Conservation (phyloP, 495 filamentous ascomycete species). For the Hypoxylon cercidicola region DNA sequence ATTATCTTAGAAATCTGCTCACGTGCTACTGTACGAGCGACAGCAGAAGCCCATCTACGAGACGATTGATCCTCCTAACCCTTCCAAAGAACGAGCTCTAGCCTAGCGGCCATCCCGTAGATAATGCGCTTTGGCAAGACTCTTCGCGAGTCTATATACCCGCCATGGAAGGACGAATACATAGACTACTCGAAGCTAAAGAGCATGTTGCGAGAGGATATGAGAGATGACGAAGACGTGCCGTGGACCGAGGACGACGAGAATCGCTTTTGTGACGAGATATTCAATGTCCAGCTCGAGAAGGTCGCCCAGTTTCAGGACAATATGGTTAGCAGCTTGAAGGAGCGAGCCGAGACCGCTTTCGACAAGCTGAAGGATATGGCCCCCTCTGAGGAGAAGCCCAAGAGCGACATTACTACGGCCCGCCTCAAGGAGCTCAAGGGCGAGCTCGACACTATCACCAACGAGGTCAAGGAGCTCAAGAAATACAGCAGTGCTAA, state of each 20-base stretch:
- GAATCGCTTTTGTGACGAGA: constrained; percentile 89
- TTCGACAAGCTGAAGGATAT: constrained; percentile 71
- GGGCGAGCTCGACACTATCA: constrained; percentile 83
- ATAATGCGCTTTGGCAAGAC: constrained; percentile 94
- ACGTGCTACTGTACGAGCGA: constrained; percentile 1
- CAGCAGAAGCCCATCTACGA: not conserved
- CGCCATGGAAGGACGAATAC: constrained; percentile 92
- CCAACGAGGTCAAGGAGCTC: constrained; percentile 89
- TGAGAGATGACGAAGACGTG: constrained; percentile 63
- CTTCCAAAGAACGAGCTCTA: not conserved
- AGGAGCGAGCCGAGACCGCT: constrained; percentile 69
- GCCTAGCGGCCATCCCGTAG: no score
- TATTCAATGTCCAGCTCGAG: constrained; percentile 92
- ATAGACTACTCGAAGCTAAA: constrained; percentile 96
- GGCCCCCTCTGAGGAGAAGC: constrained; percentile 52
- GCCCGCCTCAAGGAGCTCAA: constrained; percentile 74
- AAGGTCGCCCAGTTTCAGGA: constrained; percentile 93
- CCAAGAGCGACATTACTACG: constrained; percentile 56
- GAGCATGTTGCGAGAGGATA: constrained; percentile 81
- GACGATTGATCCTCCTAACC: not conserved
- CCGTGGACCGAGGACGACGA: constrained; percentile 97
- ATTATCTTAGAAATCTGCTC: not conserved
- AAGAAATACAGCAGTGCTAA: constrained; percentile 96
- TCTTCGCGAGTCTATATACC: constrained; percentile 79
- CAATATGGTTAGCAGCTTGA: constrained; percentile 75